These are phyloP conservation scores for Vigna angularis DNA, from an alignment of 306 rosid species.

Conservation along the genomic window DNA sequence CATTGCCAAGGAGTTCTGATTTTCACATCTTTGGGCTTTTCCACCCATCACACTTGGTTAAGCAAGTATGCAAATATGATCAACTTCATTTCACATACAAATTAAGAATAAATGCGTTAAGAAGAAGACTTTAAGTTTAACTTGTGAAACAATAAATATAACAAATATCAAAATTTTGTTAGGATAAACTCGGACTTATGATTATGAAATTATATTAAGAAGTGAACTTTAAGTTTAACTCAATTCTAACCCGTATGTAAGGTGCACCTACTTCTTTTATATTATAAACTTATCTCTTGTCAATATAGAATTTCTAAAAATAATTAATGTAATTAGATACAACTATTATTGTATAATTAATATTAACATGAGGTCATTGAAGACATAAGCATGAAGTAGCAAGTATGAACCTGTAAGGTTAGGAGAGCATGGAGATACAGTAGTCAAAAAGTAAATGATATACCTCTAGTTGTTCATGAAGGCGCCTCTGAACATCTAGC, in stretches of 20 bases:
- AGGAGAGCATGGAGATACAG: background rate
- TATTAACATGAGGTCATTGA: too few species aligned
- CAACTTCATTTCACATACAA: too few species aligned
- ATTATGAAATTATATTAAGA: rapidly evolving
- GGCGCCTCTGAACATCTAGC: constrained; percentile 86
- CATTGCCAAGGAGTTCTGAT: background rate
- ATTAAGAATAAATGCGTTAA: too few species aligned
- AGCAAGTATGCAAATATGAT: too few species aligned
- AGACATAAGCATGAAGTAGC: background rate
- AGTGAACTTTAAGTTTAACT: too few species aligned
- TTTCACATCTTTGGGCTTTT: background rate
- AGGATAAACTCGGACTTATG: rapidly evolving
- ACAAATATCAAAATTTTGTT: too few species aligned
- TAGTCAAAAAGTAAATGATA: background rate
- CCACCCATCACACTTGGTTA: too few species aligned
- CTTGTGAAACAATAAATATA: too few species aligned
- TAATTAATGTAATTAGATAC: too few species aligned
- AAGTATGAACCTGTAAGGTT: background rate
- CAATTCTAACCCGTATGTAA: too few species aligned
- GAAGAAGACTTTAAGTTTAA: rapidly evolving
- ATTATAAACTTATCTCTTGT: too few species aligned
- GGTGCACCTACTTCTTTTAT: rapidly evolving
- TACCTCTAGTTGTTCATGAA: constrained; percentile 96
- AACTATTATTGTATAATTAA: too few species aligned
- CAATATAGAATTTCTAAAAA: rapidly evolving